Conservation (phyloP, 2,329 filamentous ascomycete species). For the Colletotrichum caudatum region DNA sequence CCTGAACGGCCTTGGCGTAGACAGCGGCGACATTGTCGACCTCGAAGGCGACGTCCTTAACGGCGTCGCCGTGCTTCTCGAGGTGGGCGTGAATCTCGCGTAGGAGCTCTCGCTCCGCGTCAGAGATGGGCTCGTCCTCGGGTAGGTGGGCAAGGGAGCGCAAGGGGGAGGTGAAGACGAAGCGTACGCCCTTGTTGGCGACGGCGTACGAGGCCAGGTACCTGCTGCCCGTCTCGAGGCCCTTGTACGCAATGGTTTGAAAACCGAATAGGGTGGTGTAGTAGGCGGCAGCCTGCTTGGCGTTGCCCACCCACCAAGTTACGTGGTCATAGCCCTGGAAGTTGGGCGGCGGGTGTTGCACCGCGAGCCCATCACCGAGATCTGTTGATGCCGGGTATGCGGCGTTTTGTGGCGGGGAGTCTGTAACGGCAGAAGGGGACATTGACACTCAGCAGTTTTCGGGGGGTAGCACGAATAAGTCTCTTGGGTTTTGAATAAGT, state of each 20-base stretch:
- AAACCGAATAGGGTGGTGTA: conserved; percentile 92
- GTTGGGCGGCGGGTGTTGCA: conserved; percentile 62
- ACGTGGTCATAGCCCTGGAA: conserved; percentile 93
- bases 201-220: conserved; percentile 87
- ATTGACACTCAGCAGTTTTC: conserved; percentile 54
- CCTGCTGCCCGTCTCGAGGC: conserved; percentile 88
- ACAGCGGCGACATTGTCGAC: conserved; percentile 89
- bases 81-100: conserved; percentile 84
- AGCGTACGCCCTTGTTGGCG: conserved; percentile 79
- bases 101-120: conserved; percentile 74
- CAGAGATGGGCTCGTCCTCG: conserved; percentile 70
- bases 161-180: conserved; percentile 86
- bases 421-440: conserved; percentile 70
- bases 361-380: conserved; percentile 62
- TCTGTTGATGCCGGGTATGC: conserved; percentile 54
- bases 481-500: neutral
- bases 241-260: conserved; percentile 82
- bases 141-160: conserved; percentile 69
- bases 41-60: conserved; percentile 95
- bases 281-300: conserved; percentile 92
- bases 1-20: conserved; percentile 77
- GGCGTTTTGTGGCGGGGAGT: conserved; percentile 60
- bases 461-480: conserved; percentile 13
- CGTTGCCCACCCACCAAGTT: conserved; percentile 97
- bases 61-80: conserved; percentile 89